Percentiles rank a stretch among this genome's conserved stretches.
These are phyloP conservation scores for Tilletiaria anomala DNA, from an alignment of 1,284 basidiomycete species.

Conservation along the genomic window DNA sequence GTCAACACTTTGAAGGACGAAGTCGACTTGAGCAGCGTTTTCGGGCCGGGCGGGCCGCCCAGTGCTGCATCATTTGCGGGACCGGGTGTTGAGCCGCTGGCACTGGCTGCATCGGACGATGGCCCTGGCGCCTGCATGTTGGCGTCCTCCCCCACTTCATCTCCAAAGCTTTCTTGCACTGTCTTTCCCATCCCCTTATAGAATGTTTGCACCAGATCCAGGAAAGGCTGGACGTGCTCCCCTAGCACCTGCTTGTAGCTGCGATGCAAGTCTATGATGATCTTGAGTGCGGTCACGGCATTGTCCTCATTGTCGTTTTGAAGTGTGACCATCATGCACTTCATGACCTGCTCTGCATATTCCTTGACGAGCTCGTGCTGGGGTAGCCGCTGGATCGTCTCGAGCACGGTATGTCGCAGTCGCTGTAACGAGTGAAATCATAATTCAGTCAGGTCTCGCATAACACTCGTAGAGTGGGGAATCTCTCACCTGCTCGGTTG, in stretches of 20 bases:
- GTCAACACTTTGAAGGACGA: conserved; percentile 82
- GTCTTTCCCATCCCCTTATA: conserved; percentile 42
- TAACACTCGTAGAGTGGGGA: background rate
- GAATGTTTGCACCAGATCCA: conserved; percentile 58
- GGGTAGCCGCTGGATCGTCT: conserved; percentile 62
- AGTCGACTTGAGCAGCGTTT: conserved; percentile 25
- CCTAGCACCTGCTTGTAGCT: conserved; percentile 49
- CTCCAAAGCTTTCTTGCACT: background rate
- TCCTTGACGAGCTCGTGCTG: conserved; percentile 62
- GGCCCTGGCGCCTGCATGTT: background rate
- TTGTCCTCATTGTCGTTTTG: conserved; percentile 94
- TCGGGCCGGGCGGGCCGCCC: conserved; percentile 9
- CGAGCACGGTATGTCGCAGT: conserved; percentile 47
- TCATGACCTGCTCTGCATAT: conserved; percentile 63
- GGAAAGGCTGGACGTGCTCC: conserved; percentile 64
- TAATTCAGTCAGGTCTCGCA: conserved; percentile 1
- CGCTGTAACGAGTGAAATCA: conserved; percentile 40
- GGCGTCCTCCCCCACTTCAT: too few relatives aligned
- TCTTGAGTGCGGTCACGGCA: conserved; percentile 78
- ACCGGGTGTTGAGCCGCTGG: conserved; percentile 2
- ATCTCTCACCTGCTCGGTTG: conserved; percentile 52
- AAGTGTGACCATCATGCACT: conserved; percentile 60
- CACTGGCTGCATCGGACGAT: conserved; percentile 6
- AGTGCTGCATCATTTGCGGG: too few relatives aligned
- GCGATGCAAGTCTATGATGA: conserved; percentile 58